These are phyloP conservation scores for Stereocaulon alpinum DNA, from an alignment of 495 filamentous ascomycete species.

Conservation along the genomic window DNA sequence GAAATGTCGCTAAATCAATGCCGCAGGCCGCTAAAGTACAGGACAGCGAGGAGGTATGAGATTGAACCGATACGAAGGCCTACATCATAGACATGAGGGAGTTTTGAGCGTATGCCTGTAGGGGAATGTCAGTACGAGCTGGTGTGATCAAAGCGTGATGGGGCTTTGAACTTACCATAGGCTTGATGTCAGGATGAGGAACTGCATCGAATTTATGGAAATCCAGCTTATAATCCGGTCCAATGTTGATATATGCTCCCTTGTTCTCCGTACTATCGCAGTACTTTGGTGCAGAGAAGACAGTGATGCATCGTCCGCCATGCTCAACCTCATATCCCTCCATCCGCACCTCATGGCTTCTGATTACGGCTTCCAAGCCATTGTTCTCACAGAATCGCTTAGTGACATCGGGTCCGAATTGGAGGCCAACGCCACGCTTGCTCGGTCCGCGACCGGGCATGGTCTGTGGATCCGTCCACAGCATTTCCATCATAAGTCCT, in stretches of 20 bases:
- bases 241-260: slow-evolving; percentile 97
- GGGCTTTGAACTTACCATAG: slow-evolving; percentile 57
- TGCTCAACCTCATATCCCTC: slow-evolving; percentile 97
- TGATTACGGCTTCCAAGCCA: slow-evolving; percentile 86
- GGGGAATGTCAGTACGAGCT: slow-evolving; percentile 23
- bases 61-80: slow-evolving; percentile 1
- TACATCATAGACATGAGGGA: slow-evolving; percentile 61
- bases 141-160: background rate
- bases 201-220: slow-evolving; percentile 94
- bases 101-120: slow-evolving; percentile 70
- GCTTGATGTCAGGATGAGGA: slow-evolving; percentile 85
- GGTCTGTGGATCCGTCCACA: slow-evolving; percentile 94
- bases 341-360: slow-evolving; percentile 97
- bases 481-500: slow-evolving; percentile 99
- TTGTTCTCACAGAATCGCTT: slow-evolving; percentile 96
- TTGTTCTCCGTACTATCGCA: slow-evolving; percentile 97
- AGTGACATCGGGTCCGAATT: slow-evolving; percentile 95
- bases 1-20: background rate
- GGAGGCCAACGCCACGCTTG: slow-evolving; percentile 92
- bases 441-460: slow-evolving; percentile 80
- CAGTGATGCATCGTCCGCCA: slow-evolving; percentile 93
- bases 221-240: slow-evolving; percentile 78
- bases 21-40: slow-evolving; percentile 13
- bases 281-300: slow-evolving; percentile 96
- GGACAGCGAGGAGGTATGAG: background rate